These are phyloP conservation scores for Lipomyces kockii DNA, from an alignment of 805 yeast species.

Conservation along the genomic window DNA sequence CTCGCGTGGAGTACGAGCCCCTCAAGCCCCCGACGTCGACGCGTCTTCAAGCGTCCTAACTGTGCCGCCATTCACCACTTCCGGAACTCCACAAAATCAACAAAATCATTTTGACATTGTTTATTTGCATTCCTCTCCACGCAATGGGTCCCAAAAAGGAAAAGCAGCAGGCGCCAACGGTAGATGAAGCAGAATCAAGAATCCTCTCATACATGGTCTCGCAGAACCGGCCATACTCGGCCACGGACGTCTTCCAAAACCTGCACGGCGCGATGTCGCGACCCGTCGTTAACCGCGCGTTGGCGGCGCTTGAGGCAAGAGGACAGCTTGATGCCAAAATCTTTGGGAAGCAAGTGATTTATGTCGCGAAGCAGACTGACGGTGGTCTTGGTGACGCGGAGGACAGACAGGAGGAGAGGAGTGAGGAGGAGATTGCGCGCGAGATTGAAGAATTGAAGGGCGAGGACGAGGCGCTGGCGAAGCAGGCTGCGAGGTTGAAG, in stretches of 20 bases:
- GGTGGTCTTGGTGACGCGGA: not conserved
- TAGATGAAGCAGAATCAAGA: constrained; percentile 15
- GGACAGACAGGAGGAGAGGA: not conserved
- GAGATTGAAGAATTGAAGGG: constrained; percentile 5
- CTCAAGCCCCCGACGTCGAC: not conserved
- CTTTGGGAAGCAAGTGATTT: constrained; percentile 35
- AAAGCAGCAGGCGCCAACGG: constrained; percentile 5
- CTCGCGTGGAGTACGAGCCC: not conserved
- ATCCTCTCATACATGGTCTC: constrained; percentile 29
- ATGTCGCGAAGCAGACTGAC: constrained; percentile 26
- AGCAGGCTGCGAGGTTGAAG: constrained; percentile 6
- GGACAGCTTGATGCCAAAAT: constrained; percentile 30
- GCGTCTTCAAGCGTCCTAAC: no score
- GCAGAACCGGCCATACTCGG: constrained; percentile 38
- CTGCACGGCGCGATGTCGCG: constrained; percentile 28
- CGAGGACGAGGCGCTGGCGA: constrained; percentile 11
- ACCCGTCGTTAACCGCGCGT: constrained; percentile 28
- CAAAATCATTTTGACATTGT: not conserved
- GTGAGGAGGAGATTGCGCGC: constrained; percentile 9
- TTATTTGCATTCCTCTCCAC: not conserved
- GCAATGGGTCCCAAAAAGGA: constrained; percentile 19
- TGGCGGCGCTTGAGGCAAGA: constrained; percentile 28
- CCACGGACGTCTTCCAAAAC: constrained; percentile 33
- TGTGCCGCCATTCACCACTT: not conserved
- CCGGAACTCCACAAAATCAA: no score